phyloP scores from a whole-genome alignment of 2,329 filamentous ascomycete species.

The Paecilomyces fulvus region DNA sequence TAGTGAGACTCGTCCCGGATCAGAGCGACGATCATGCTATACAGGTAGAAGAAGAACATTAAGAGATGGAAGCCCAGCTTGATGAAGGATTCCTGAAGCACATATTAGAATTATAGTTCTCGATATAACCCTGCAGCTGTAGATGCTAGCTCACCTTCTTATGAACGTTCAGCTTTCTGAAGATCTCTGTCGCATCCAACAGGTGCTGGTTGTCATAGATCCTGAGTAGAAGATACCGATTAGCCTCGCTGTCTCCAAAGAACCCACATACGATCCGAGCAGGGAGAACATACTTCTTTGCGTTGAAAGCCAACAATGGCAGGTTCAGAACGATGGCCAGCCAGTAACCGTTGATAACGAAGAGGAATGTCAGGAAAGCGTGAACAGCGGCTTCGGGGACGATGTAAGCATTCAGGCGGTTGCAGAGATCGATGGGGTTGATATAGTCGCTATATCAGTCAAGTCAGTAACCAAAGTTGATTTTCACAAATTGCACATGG shows the following conservation, averaged over 20 bases:
- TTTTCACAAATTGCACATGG: background rate
- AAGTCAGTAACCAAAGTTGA: slow-evolving; percentile 20
- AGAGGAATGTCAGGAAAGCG: slow-evolving; percentile 88
- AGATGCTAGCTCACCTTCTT: slow-evolving; percentile 65
- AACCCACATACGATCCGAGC: background rate
- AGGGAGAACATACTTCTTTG: slow-evolving; percentile 74
- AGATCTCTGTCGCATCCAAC: slow-evolving; percentile 96
- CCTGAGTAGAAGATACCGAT: slow-evolving; percentile 41
- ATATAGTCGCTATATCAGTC: slow-evolving; percentile 75
- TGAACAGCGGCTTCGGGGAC: slow-evolving; percentile 97
- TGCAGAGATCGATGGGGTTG: slow-evolving; percentile 99
- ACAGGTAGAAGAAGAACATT: slow-evolving; percentile 99
- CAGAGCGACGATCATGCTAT: slow-evolving; percentile 95
- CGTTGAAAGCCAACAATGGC: slow-evolving; percentile 85
- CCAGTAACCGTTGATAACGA: slow-evolving; percentile 99
- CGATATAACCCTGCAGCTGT: background rate
- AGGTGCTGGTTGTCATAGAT: slow-evolving; percentile 96
- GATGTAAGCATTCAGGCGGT: slow-evolving; percentile 99
- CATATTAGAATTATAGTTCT: slow-evolving; percentile 6
- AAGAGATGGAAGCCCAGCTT: slow-evolving; percentile 97
- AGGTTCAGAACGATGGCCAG: slow-evolving; percentile 83
- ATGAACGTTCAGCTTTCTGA: slow-evolving; percentile 96
- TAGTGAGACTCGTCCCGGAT: slow-evolving; percentile 91
- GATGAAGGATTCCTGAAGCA: slow-evolving; percentile 81
- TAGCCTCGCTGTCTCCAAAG: slow-evolving; percentile 8